These are phyloP conservation scores for Euphorbia lathyris DNA, from an alignment of 345 rosid species.

Conservation along the genomic window DNA sequence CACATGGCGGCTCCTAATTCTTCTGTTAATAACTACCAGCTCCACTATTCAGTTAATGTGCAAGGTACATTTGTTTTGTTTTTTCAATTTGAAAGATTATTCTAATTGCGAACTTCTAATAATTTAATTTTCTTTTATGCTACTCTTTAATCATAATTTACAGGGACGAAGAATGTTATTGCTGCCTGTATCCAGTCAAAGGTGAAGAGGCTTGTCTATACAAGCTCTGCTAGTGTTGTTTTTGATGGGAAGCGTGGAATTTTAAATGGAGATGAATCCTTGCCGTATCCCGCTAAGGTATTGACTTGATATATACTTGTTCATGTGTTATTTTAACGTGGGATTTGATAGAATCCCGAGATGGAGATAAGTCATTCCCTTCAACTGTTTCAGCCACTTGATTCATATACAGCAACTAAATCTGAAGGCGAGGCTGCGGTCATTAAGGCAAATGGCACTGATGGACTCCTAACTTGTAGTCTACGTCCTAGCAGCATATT, in stretches of 20 bases:
- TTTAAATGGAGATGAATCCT: constrained; percentile 60
- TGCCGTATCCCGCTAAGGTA: constrained; percentile 73
- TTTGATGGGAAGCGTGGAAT: constrained; percentile 73
- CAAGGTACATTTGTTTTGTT: constrained; percentile 41
- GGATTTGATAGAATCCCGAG: neutral
- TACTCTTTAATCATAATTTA: constrained; percentile 11
- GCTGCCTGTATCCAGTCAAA: constrained; percentile 73
- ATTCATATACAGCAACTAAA: constrained; percentile 85
- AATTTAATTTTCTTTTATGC: neutral
- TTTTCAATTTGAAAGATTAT: neutral
- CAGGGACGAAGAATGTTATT: constrained; percentile 78
- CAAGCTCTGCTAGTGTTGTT: constrained; percentile 94
- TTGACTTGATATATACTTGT: neutral
- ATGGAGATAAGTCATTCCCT: constrained; percentile 9
- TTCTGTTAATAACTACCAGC: constrained; percentile 65
- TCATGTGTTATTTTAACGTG: neutral
- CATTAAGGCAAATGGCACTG: constrained; percentile 61
- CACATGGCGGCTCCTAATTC: constrained; percentile 99
- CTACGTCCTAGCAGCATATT: constrained; percentile 92
- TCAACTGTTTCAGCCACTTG: constrained; percentile 60
- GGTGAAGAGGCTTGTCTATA: constrained; percentile 83
- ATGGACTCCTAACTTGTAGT: constrained; percentile 85
- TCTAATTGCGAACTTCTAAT: neutral
- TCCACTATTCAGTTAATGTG: constrained; percentile 88
- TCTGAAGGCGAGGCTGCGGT: constrained; percentile 79